Evolutionary conservation across 371 early-diverging fungal species (phyloP).

Genomic region (Cokeromyces recurvatus): DNA sequence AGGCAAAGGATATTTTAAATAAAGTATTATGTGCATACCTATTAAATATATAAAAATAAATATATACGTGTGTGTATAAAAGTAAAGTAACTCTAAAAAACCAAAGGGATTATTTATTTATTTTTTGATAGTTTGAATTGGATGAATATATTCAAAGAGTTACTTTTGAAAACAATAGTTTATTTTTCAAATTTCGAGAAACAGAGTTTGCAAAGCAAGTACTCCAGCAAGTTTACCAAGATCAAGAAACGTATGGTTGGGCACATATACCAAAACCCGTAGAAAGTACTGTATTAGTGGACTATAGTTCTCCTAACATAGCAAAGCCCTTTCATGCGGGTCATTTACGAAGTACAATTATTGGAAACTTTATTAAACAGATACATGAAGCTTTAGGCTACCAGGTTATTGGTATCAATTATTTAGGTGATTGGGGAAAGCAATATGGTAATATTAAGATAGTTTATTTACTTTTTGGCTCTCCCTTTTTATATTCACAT

Average conservation of each 20-base stretch:
- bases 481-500: too few relatives aligned
- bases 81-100: too few relatives aligned
- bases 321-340: constrained; percentile 99
- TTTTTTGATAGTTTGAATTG: constrained; percentile 57
- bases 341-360: constrained; percentile 97
- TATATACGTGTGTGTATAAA: too few relatives aligned
- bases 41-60: constrained; percentile 30
- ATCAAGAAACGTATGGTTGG: constrained; percentile 28
- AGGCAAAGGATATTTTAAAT: constrained; percentile 46
- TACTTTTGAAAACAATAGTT: not conserved
- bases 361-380: constrained; percentile 94
- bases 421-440: constrained; percentile 99
- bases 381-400: constrained; percentile 87
- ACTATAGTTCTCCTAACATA: constrained; percentile 98
- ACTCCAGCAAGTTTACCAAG: constrained; percentile 40
- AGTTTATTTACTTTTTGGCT: too few relatives aligned
- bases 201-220: constrained; percentile 30
- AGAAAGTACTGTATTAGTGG: constrained; percentile 72
- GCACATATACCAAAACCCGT: constrained; percentile 7
- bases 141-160: constrained; percentile 32
- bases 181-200: constrained; percentile 13
- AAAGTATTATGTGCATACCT: constrained; percentile 15
- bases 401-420: constrained; percentile 90
- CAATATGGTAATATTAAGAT: constrained; percentile 86
- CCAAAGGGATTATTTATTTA: constrained; percentile 57